These are phyloP conservation scores for Cladosporium sp. DNA, from an alignment of 2,329 filamentous ascomycete species.

Conservation along the genomic window DNA sequence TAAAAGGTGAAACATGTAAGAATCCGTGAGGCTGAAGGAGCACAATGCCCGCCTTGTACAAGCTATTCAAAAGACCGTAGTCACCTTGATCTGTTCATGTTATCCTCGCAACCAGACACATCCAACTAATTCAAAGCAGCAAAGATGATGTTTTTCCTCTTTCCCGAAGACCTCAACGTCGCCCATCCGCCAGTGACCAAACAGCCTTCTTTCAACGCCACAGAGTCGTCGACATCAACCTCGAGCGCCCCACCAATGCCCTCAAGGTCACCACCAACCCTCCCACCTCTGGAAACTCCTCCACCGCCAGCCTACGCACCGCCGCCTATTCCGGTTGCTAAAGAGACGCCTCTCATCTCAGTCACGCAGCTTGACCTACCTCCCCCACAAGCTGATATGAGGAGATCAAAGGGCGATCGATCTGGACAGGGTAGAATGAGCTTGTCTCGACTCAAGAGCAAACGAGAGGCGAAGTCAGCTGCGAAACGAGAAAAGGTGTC, in stretches of 20 bases:
- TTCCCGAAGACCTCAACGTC: conserved; percentile 1
- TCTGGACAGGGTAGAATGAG: background rate
- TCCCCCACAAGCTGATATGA: no score
- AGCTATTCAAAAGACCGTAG: no score
- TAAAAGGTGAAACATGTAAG: background rate
- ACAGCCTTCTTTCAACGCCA: background rate
- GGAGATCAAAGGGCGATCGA: background rate
- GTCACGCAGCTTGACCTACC: background rate
- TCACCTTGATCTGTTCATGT: no score
- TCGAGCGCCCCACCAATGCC: background rate
- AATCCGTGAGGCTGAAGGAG: no score
- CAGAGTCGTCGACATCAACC: background rate
- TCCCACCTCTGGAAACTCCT: background rate
- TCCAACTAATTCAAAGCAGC: background rate
- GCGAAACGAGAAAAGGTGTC: background rate
- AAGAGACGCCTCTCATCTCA: background rate
- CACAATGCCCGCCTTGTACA: no score
- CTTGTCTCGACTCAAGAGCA: background rate
- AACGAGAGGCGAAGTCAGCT: background rate
- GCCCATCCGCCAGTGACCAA: background rate
- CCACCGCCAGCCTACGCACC: background rate
- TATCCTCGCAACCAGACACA: background rate
- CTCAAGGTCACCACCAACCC: background rate
- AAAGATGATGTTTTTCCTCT: conserved; percentile 5
- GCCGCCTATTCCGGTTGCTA: background rate